These are phyloP conservation scores for Blastobotrys peoriensis DNA, from an alignment of 805 yeast genomes.

Conservation along the genomic window DNA sequence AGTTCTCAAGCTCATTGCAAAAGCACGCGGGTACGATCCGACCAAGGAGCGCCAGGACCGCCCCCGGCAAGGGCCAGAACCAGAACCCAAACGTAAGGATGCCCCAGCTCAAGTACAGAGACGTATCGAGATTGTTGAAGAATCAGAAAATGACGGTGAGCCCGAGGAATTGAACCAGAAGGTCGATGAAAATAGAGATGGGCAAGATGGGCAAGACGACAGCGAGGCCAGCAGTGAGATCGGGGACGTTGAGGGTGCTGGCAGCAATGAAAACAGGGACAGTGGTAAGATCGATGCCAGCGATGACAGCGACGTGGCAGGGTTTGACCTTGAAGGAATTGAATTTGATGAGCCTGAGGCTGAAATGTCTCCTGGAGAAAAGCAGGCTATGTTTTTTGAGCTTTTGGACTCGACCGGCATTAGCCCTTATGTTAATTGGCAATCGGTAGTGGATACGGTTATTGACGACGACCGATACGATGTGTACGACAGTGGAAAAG, in stretches of 20 bases:
- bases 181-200: conserved; percentile 7
- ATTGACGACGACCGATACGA: conserved; percentile 39
- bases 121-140: neutral
- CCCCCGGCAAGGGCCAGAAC: neutral
- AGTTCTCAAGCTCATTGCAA: conserved; percentile 32
- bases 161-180: conserved; percentile 6
- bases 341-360: conserved; percentile 15
- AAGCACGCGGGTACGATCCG: conserved; percentile 33
- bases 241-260: neutral
- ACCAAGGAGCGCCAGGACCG: conserved; percentile 10
- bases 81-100: conserved; percentile 3
- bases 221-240: conserved; percentile 11
- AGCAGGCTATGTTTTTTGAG: conserved; percentile 26
- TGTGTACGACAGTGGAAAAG: conserved; percentile 29
- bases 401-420: conserved; percentile 32
- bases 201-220: conserved; percentile 20
- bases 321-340: conserved; percentile 15
- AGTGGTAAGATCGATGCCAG: neutral
- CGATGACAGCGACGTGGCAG: neutral
- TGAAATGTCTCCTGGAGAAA: conserved; percentile 8
- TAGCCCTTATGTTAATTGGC: conserved; percentile 47
- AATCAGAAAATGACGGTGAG: no score
- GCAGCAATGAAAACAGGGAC: neutral
- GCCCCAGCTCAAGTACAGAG: conserved; percentile 2
- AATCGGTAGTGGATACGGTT: conserved; percentile 36